Base-by-base conservation (phyloP, 352 stramenopile species). In the Phytophthora rubi region DNA sequence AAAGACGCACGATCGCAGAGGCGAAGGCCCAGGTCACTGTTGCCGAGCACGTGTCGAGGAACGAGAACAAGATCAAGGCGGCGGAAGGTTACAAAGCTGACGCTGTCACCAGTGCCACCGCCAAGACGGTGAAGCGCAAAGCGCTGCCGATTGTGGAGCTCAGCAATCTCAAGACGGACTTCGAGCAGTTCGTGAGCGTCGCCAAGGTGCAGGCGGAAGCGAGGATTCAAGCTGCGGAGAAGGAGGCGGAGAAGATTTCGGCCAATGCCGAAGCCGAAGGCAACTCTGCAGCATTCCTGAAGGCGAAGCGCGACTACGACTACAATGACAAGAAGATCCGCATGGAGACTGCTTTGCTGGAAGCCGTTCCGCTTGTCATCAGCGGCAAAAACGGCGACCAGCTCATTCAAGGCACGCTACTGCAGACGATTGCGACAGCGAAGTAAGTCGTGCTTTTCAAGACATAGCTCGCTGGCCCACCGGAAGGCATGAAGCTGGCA, bases 361-460 rank as follows among this genome's bases (percentile, higher is more conserved):
- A 82, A 59, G 71, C 72, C 9, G 76, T 92, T 15, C 86, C 87
- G 10, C 74, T 95, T 63, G 85, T 96, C 10, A 91, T 96, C 53
- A 93, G 84, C 65, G 89, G 89, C 65, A 93, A 94, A 64, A 91
- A 92, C 59, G 89, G 89, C 49, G 87, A 94, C 68, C 83, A 88
- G 9, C 76, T 96, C 52, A 94, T 96, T 53, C 83, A 73, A 63
- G 58, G 64, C 16, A 76, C 69, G 4, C 28, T 76, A 23, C 32
- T 76, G 15, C 64, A 73, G 23, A 56, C 69, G 23, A 59, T 76
- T 59, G 8, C 21, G 13, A 47, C 58, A 45, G 39, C 58, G 7
- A 76, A 73, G 58, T 76, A 62, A 71, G 12, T 9, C 3, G 28
- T 37, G 13, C 7, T 26, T 60, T 28, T 44, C 32, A 37, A 60